phyloP scores from a whole-genome alignment of 176 grass and related monocot species.

The Oryza meridionalis region DNA sequence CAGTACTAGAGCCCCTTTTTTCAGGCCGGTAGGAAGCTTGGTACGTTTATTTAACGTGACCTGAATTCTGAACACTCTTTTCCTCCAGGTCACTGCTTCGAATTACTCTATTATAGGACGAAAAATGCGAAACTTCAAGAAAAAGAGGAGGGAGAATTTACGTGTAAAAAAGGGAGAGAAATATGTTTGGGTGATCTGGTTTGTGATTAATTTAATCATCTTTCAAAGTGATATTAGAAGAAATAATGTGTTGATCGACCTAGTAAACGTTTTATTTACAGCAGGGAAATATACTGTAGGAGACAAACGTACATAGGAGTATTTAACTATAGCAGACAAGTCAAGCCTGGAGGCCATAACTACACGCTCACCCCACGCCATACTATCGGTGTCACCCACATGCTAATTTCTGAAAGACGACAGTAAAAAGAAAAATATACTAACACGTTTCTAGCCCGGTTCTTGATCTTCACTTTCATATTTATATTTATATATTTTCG shows the following conservation, averaged over 20 bases:
- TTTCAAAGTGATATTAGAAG: neutral
- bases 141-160: too few relatives aligned
- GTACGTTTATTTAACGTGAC: neutral
- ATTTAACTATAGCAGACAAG: slow-evolving; percentile 13
- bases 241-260: neutral
- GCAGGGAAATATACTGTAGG: neutral
- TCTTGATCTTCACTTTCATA: neutral
- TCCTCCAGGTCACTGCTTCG: too few relatives aligned
- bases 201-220: too few relatives aligned
- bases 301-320: neutral
- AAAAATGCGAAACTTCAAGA: too few relatives aligned
- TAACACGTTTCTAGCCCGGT: neutral
- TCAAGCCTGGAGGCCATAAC: neutral
- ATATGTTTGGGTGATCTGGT: neutral
- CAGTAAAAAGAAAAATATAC: neutral
- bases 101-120: too few relatives aligned
- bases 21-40: neutral
- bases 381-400: neutral
- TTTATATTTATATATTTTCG: neutral
- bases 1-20: neutral
- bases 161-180: too few relatives aligned
- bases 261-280: neutral
- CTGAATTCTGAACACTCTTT: too few relatives aligned
- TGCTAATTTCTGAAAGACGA: neutral
- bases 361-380: neutral